Base-by-base conservation (phyloP, 345 rosid genomes). In the Nephelium lappaceum region DNA sequence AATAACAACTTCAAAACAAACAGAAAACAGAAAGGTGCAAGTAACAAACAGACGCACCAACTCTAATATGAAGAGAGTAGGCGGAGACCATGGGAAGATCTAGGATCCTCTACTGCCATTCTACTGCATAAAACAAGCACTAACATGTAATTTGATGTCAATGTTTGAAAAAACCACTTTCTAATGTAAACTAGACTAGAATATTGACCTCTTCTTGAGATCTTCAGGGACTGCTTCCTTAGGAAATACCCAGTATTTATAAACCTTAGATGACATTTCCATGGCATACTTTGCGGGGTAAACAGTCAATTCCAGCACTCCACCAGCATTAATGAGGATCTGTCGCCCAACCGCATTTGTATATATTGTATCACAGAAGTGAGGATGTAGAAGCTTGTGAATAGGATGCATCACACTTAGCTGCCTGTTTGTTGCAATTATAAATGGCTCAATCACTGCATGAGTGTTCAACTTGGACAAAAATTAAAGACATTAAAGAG, bases 381-480 rank as follows among this genome's bases (percentile, higher is more conserved):
- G 96, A 81, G 98, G 94, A 49, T 90, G 85, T 2, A 93, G 89
- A 43, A 93, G 98, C 83, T 89, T 90, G 71, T 87, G 85, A 53
- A 93, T 91, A 5, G 98, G 98, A 78, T 93, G 98, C 71, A 91
- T 85, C 76, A 82, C 93, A 4, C 98, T 93, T 25, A 93, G 89
- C 76, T 88, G 98, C 79, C 93, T 81, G 68, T 91, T 90, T 0
- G 94, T 85, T 25, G 98, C 96, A 78, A 91, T 93, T 25, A 90
- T 84, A 45, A 90, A 90, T 10, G 94, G 94, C 80, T 93, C 96
- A 8, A 90, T 89, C 31, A 79, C 83, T 6, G 92, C 92, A 69
- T 90, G 98, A 45, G 98, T 93, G 72, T 84, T 84, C 86, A 88
- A 74, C 93, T 94, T 93, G 84, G 10, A 27, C 65, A 19, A 72